Evolutionary conservation across 768 basidiomycete genomes (phyloP).

Genomic region (Suillus americanus): DNA sequence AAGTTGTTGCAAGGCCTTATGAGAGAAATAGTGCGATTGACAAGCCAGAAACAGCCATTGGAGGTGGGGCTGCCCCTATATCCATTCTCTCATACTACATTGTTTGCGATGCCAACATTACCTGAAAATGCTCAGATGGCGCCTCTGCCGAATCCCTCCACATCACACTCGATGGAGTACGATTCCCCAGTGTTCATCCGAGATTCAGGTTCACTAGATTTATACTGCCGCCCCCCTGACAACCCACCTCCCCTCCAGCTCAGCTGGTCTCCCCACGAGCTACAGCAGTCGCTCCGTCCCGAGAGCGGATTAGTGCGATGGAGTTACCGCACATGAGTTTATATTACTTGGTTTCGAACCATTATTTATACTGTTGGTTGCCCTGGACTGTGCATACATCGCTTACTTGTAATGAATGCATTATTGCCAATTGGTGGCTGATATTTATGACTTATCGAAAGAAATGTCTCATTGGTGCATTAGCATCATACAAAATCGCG

Average conservation of each 20-base stretch:
- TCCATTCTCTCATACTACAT: slow-evolving; percentile 70
- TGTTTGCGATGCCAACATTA: slow-evolving; percentile 54
- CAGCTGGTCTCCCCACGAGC: background rate
- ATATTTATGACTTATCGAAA: background rate
- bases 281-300: background rate
- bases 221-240: background rate
- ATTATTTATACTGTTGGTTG: background rate
- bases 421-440: background rate
- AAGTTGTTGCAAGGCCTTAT: slow-evolving; percentile 78
- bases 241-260: background rate
- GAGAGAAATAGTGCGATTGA: slow-evolving; percentile 82
- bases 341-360: background rate
- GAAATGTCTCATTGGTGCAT: background rate
- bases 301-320: background rate
- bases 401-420: background rate
- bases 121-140: slow-evolving; percentile 28
- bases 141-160: slow-evolving; percentile 28
- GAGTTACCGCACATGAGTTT: background rate
- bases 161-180: background rate
- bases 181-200: background rate
- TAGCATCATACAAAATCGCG: slow-evolving; percentile 9
- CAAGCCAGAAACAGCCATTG: slow-evolving; percentile 75
- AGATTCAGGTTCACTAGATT: background rate
- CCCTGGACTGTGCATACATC: background rate
- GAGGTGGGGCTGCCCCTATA: slow-evolving; percentile 80